Conservation (phyloP, 352 stramenopile species). For the Globisporangium nodosum region DNA sequence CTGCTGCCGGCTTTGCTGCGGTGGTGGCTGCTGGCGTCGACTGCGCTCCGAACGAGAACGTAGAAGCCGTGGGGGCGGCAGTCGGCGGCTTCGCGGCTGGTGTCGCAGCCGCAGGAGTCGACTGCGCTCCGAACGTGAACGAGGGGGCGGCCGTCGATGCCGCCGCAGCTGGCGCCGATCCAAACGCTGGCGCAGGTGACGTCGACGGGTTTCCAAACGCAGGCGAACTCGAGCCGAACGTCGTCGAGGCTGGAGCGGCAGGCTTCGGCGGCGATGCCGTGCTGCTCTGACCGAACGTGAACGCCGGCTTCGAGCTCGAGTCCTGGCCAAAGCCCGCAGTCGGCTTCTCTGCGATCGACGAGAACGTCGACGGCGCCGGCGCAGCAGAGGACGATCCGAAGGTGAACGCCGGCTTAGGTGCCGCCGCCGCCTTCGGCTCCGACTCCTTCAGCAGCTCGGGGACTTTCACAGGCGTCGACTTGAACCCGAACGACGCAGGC, state of each 20-base stretch:
- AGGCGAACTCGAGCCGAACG: constrained; percentile 9
- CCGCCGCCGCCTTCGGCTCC: constrained; percentile 1
- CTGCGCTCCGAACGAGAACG: constrained; percentile 17
- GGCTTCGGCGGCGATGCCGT: constrained; percentile 3
- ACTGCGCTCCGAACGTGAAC: constrained; percentile 19
- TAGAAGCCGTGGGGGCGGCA: neutral
- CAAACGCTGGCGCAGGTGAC: constrained; percentile 10
- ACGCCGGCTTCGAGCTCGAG: constrained; percentile 15
- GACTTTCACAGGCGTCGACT: neutral
- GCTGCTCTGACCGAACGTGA: constrained; percentile 8
- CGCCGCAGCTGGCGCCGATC: constrained; percentile 5
- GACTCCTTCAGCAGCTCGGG: neutral
- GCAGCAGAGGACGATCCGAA: constrained; percentile 29
- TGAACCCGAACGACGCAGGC: constrained; percentile 22
- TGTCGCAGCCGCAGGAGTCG: neutral
- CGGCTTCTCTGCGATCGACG: constrained; percentile 13
- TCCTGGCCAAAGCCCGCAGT: constrained; percentile 22
- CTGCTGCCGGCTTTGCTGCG: constrained; percentile 1
- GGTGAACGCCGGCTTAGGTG: constrained; percentile 26
- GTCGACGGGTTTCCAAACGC: constrained; percentile 8
- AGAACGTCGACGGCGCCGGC: constrained; percentile 5
- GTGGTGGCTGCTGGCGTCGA: constrained; percentile 1
- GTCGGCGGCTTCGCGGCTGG: constrained; percentile 6
- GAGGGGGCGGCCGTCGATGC: constrained; percentile 9
- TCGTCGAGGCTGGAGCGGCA: constrained; percentile 1